Evolutionary conservation across 345 rosid species (phyloP).

Genomic region (Psidium guajava): DNA sequence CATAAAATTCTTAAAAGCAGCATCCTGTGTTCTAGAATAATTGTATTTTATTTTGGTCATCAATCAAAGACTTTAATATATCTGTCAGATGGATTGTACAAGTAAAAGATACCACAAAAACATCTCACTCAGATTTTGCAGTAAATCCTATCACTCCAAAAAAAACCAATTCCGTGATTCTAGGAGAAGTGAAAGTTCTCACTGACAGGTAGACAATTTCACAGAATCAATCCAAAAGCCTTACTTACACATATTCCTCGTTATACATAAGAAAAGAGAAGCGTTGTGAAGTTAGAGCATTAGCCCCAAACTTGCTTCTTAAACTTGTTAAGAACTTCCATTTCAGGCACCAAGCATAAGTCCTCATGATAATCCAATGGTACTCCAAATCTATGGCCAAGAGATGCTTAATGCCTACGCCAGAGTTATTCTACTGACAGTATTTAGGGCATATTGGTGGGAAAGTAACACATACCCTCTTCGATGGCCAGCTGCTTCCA

Average conservation of each 20-base stretch:
- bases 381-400: not conserved
- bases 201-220: not conserved
- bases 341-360: not conserved
- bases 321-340: not conserved
- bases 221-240: not conserved
- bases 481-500: slow-evolving; percentile 92
- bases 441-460: not conserved
- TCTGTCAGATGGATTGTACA: not conserved
- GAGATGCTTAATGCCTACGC: not conserved
- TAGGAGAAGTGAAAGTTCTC: not conserved
- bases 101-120: not conserved
- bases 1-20: not conserved
- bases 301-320: not conserved
- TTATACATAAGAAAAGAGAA: not conserved
- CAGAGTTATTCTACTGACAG: not conserved
- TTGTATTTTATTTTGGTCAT: not conserved
- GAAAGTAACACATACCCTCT: slow-evolving; percentile 45
- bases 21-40: not conserved
- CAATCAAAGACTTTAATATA: not conserved
- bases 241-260: not conserved
- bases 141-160: not conserved
- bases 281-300: not conserved
- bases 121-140: not conserved
- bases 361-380: not conserved
- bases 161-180: not conserved